Percentiles rank a stretch among this genome's conserved stretches.
These are phyloP conservation scores for Syncephalastrum racemosum DNA, from an alignment of 371 early-diverging fungal species.

Conservation along the genomic window DNA sequence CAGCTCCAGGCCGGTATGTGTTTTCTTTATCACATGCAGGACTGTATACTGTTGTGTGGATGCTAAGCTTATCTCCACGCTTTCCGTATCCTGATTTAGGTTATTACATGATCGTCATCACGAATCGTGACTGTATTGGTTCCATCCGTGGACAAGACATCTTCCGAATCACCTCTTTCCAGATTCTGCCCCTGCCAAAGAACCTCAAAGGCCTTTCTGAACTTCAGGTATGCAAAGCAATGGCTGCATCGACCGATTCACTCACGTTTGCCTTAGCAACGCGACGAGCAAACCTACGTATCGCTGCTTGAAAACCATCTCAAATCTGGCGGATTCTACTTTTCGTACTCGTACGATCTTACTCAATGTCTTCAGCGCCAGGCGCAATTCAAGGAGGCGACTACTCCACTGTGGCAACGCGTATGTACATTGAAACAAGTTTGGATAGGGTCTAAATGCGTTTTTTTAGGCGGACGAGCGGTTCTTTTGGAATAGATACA, in stretches of 20 bases:
- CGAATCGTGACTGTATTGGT: slow-evolving; percentile 72
- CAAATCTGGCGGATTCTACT: slow-evolving; percentile 73
- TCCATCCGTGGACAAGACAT: slow-evolving; percentile 65
- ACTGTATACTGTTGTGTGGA: neutral
- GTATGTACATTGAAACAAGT: slow-evolving; percentile 27
- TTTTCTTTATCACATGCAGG: neutral
- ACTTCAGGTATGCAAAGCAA: slow-evolving; percentile 6
- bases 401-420: slow-evolving; percentile 40
- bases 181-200: slow-evolving; percentile 70
- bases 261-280: slow-evolving; percentile 7
- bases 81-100: slow-evolving; percentile 15
- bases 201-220: slow-evolving; percentile 28
- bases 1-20: slow-evolving; percentile 23
- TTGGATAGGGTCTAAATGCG: slow-evolving; percentile 36
- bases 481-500: slow-evolving; percentile 88
- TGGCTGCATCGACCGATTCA: neutral
- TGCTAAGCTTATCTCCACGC: slow-evolving; percentile 1
- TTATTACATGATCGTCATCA: slow-evolving; percentile 72
- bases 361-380: slow-evolving; percentile 85
- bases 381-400: slow-evolving; percentile 26
- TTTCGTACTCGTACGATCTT: slow-evolving; percentile 84
- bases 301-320: slow-evolving; percentile 70
- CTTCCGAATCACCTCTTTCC: slow-evolving; percentile 71
- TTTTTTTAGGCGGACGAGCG: slow-evolving; percentile 72
- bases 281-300: slow-evolving; percentile 72